These are phyloP conservation scores for Tetraselmis chui DNA, from an alignment of 139 green algal genomes.

Conservation along the genomic window DNA sequence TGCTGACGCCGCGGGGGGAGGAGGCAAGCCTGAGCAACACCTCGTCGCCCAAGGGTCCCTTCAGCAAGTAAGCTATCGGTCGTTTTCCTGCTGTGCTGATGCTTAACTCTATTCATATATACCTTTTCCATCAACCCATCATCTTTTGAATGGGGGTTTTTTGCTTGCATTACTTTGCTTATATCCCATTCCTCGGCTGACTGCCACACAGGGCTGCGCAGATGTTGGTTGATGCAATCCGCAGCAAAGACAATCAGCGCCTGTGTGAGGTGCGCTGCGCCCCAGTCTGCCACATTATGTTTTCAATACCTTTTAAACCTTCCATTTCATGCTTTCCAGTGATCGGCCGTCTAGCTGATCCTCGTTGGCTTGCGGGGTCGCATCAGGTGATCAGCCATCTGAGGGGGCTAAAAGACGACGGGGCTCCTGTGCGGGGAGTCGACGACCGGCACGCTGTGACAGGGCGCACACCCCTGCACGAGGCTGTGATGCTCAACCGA, in stretches of 20 bases:
- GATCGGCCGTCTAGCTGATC: too few species aligned
- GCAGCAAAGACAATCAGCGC: conserved; percentile 24
- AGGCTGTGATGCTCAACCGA: conserved; percentile 35
- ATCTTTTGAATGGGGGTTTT: too few species aligned
- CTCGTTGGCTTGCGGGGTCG: too few species aligned
- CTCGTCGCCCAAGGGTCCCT: not conserved
- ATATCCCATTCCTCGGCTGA: too few species aligned
- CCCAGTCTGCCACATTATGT: too few species aligned
- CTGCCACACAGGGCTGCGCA: conserved; percentile 27
- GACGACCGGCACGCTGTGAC: conserved; percentile 25
- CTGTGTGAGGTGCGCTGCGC: not conserved
- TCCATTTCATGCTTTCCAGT: too few species aligned
- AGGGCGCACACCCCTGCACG: conserved; percentile 35
- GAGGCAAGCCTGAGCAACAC: not conserved
- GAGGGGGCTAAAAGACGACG: not conserved
- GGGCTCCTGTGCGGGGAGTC: not conserved
- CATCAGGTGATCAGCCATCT: not conserved
- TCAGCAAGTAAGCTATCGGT: not conserved
- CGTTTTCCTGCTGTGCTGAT: too few species aligned
- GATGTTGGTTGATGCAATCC: conserved; percentile 40
- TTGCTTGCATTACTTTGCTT: too few species aligned
- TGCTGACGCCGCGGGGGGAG: not conserved
- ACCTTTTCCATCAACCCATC: too few species aligned
- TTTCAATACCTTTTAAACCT: too few species aligned
- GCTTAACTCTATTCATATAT: too few species aligned